Evolutionary conservation across 2,329 filamentous ascomycete species (phyloP), one percentile per base, ranked within the genome.

Genomic region (Fusarium sulawesiense): DNA sequence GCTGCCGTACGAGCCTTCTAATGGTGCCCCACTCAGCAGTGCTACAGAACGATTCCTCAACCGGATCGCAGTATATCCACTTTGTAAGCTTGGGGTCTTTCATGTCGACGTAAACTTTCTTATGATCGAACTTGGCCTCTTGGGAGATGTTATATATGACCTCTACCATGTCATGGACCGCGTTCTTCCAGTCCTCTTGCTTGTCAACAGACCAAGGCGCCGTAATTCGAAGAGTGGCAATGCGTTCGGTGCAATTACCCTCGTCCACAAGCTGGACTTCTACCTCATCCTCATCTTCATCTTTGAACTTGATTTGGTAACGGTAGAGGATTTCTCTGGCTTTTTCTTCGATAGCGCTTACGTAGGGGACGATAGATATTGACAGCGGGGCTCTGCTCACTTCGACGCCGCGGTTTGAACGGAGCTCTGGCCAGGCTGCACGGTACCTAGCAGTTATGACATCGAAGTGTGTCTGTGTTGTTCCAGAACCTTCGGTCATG

Each of bases 401-500:
- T 6, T 18, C 16, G 16, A 18, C 8, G 32, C 30, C 30, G 32
- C 9, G 34, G 0, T n/a, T 37, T n/a, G 34, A 37, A 11, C 0
- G 6, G 34, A 37, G 34, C 1, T 37, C 10, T n/a, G 34, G 34
- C 34, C 34, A 37, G 1, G 34, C 34, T 0, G 34, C 34, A n/a
- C 34, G 34, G 34, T 37, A 37, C 34, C 34, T 37, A 3, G 18
- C 34, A 37, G 34, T 7, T 37, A 37, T n/a, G 34, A 37, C 34
- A 12, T 37, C 10, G 18, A 37, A 37, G 1, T 6, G 10, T 7
- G 10, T 3, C 0, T n/a, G 18, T 1, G 18, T 0, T 7, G 3
- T n/a, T 37, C 1, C 10, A 37, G 34, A 37, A 1, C 10, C 4
- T 12, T 7, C 1, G 18, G 6, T 6, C 18, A 18, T n/a, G 18